These are phyloP conservation scores for Brassica juncea DNA, from an alignment of 345 rosid species.

Conservation along the genomic window DNA sequence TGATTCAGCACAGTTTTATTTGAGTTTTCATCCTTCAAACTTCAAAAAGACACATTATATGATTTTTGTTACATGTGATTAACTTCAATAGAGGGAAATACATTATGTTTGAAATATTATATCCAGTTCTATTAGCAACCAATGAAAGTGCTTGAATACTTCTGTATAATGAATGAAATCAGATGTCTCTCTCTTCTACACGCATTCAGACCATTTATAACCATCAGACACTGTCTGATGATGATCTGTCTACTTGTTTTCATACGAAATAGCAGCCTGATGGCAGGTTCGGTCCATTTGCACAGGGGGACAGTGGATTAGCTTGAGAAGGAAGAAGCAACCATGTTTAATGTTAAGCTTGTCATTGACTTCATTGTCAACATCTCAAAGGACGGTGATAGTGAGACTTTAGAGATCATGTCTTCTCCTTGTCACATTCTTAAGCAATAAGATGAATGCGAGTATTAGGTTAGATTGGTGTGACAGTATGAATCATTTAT, in stretches of 20 bases:
- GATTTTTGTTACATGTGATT: constrained; percentile 43
- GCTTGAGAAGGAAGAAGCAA: constrained; percentile 47
- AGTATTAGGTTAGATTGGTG: neutral
- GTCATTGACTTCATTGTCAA: constrained; percentile 66
- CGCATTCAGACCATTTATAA: constrained; percentile 7
- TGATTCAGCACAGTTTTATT: constrained; percentile 26
- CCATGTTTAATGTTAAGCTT: constrained; percentile 64
- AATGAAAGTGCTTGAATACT: neutral
- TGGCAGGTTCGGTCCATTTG: constrained; percentile 52
- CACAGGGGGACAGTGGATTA: constrained; percentile 86
- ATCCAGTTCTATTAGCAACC: neutral
- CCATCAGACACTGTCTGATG: constrained; percentile 36
- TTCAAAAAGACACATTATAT: constrained; percentile 15
- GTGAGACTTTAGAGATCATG: constrained; percentile 60
- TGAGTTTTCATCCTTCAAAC: constrained; percentile 25
- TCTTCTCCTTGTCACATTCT: constrained; percentile 63
- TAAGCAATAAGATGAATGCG: neutral
- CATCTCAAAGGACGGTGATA: constrained; percentile 55
- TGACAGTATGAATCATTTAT: neutral
- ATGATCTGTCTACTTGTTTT: constrained; percentile 4
- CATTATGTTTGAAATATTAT: constrained; percentile 16
- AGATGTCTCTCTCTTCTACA: constrained; percentile 16
- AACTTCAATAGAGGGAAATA: constrained; percentile 37
- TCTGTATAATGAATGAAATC: neutral
- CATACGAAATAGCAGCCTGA: constrained; percentile 48